phyloP scores from a whole-genome alignment of 495 filamentous ascomycete species.

The Podospora appendiculata region DNA sequence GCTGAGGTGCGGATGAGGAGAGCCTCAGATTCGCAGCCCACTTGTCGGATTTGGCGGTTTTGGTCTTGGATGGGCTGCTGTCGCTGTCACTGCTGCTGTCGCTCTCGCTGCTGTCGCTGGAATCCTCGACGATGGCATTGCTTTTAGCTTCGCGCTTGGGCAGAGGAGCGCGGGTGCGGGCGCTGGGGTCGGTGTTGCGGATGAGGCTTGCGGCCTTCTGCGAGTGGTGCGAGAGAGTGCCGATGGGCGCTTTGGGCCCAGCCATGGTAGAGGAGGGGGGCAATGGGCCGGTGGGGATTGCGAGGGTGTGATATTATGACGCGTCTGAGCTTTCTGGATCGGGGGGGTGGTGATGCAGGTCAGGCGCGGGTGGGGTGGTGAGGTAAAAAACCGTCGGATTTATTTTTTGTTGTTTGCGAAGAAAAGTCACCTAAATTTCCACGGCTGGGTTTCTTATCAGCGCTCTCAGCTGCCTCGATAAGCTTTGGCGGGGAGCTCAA shows the following conservation, averaged over 20 bases:
- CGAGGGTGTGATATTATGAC: neutral
- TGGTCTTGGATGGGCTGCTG: slow-evolving; percentile 20
- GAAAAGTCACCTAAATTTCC: neutral
- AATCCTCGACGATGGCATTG: neutral
- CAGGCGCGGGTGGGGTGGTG: neutral
- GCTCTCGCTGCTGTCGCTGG: neutral
- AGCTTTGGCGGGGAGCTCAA: neutral
- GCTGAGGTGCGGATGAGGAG: slow-evolving; percentile 3
- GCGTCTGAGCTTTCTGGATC: too few relatives aligned
- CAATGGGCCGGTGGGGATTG: neutral
- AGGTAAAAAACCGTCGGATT: neutral
- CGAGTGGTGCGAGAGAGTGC: slow-evolving; percentile 23
- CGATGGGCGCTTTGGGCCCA: slow-evolving; percentile 24
- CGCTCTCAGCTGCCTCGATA: neutral
- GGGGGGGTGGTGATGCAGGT: too few relatives aligned
- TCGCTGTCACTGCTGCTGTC: slow-evolving; percentile 13
- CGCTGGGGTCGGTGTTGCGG: slow-evolving; percentile 11
- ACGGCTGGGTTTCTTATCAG: neutral
- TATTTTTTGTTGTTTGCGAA: neutral
- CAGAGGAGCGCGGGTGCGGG: slow-evolving; percentile 9
- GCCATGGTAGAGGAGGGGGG: slow-evolving; percentile 15
- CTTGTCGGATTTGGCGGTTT: slow-evolving; percentile 3
- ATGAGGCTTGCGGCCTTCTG: slow-evolving; percentile 17
- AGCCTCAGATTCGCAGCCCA: slow-evolving; percentile 10
- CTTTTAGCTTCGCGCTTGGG: slow-evolving; percentile 16